phyloP scores from a whole-genome alignment of 495 filamentous ascomycete genomes.

The Tetracladium marchalianum region DNA sequence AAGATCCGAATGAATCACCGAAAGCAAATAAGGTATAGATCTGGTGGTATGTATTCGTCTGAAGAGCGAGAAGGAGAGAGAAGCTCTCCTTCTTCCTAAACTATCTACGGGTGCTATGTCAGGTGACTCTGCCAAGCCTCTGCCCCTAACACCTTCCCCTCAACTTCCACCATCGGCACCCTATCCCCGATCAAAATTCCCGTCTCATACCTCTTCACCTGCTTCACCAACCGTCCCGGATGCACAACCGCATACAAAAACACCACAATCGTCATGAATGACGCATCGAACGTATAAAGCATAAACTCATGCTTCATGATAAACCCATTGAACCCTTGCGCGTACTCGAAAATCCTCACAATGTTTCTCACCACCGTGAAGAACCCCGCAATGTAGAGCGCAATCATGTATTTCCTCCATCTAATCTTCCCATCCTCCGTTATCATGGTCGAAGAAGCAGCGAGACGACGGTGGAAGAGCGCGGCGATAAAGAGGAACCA shows the following conservation, averaged over 20 bases:
- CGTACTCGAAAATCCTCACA: conserved; percentile 48
- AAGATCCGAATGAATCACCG: no score
- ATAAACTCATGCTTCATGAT: conserved; percentile 11
- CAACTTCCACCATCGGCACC: no score
- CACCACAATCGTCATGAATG: conserved; percentile 19
- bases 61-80: no score
- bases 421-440: conserved; percentile 3
- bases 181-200: no score
- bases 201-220: neutral
- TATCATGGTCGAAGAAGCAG: neutral
- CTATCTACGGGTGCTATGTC: no score
- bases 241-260: conserved; percentile 2
- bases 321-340: conserved; percentile 36
- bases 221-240: conserved; percentile 9
- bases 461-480: conserved; percentile 20
- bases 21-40: no score
- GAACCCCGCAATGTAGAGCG: conserved; percentile 37
- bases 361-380: conserved; percentile 48
- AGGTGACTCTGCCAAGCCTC: no score
- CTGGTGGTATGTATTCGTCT: no score
- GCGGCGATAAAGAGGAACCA: conserved; percentile 34
- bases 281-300: conserved; percentile 16
- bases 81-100: no score
- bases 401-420: conserved; percentile 42
- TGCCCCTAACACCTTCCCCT: no score